Evolutionary conservation across 2,329 filamentous ascomycete species (phyloP).

Genomic region (Blastomyces percursus): DNA sequence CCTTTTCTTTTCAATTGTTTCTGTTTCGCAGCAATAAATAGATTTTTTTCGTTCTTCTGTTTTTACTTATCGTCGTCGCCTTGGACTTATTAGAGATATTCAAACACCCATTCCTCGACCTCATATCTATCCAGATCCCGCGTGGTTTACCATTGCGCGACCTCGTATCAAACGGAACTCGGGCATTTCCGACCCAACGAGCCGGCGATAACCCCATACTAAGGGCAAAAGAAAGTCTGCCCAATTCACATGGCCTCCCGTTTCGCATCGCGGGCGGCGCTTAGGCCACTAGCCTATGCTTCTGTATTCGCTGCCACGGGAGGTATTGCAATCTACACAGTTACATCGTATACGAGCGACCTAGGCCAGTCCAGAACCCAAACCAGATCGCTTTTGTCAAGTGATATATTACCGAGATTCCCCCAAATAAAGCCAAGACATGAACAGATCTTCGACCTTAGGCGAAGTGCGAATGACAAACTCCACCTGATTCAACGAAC

Average conservation of each 20-base stretch:
- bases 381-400: neutral
- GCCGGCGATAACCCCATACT: neutral
- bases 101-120: neutral
- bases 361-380: neutral
- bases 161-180: neutral
- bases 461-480: slow-evolving; percentile 22
- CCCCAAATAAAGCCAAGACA: slow-evolving; percentile 31
- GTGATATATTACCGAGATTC: slow-evolving; percentile 27
- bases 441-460: slow-evolving; percentile 34
- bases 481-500: neutral
- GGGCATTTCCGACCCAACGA: neutral
- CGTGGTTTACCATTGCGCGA: neutral
- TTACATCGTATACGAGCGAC: neutral
- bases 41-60: neutral
- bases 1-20: neutral
- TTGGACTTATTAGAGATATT: neutral
- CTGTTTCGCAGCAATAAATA: neutral
- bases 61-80: neutral
- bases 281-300: neutral
- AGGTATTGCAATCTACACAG: slow-evolving; percentile 1
- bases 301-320: slow-evolving; percentile 2
- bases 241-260: slow-evolving; percentile 2
- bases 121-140: neutral
- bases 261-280: neutral
- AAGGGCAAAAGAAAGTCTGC: neutral